Evolutionary conservation across 1,139 yeast species (phyloP), one percentile per base, ranked within the genome.

Genomic region (Hemisphaericaspora xylanilytica): DNA sequence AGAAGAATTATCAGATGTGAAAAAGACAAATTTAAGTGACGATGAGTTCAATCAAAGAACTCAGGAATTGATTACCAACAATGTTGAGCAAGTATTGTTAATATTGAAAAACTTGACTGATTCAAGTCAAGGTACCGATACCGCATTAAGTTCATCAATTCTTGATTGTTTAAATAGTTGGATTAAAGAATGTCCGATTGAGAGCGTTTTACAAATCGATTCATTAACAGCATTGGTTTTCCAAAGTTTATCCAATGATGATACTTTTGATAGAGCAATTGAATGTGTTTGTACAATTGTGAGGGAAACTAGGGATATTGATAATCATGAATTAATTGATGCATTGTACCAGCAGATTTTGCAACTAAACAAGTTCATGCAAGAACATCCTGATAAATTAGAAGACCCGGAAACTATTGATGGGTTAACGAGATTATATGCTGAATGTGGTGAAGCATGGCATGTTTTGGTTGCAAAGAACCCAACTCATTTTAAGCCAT

Each of bases 401-500:
- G 84, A 82, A 46, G 95, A 87, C 55, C 71, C 79, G 1, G 95
- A 87, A 38, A 71, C 78, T 20, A 77, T 86, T 55, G 81, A 85
- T 43, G 82, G 87, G 17, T 67, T 85, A 44, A 80, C 95, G 0
- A 73, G 92, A 53, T 61, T 94, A 35, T 87, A 85, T 58, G 87
- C 90, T 14, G 96, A 89, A 52, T 95, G 97, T 2, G 96, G 96
- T 44, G 97, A 90, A 60, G 76, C 95, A 2, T 94, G 98, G 98
- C 94, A 88, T 60, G 86, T 86, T 26, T 69, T 86, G 26, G 79
- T 90, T 41, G 92, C 95, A 6, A 81, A 80, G 52, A 70, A 77
- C 42, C 95, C 97, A 0, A 63, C 65, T 35, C 76, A 75, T 41
- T 92, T 88, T 63, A 73, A 78, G 46, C 84, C 86, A 2, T 66